phyloP scores from a whole-genome alignment of 208 protist species.

The Leishmania martiniquensis region DNA sequence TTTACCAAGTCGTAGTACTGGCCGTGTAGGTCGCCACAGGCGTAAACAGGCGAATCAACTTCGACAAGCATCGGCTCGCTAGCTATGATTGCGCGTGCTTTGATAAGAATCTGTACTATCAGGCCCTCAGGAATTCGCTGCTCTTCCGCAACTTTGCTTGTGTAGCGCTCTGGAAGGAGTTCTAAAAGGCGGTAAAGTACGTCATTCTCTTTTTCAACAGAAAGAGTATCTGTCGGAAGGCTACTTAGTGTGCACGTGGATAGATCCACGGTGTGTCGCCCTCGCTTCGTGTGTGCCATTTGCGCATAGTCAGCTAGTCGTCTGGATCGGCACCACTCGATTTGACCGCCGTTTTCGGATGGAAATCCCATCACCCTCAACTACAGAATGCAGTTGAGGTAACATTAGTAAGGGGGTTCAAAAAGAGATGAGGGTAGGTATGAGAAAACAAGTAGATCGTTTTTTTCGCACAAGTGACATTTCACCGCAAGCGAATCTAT shows the following conservation, averaged over 20 bases:
- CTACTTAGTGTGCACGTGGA: conserved; percentile 49
- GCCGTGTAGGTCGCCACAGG: conserved; percentile 99
- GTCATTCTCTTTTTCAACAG: conserved; percentile 65
- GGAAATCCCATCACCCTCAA: not conserved
- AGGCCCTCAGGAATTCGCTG: conserved; percentile 74
- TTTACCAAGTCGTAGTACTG: conserved; percentile 98
- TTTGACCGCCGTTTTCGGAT: not conserved
- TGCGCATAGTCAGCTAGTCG: not conserved
- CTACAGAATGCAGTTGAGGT: not conserved
- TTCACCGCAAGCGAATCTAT: not conserved
- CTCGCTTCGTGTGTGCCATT: conserved; percentile 30
- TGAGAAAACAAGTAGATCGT: not conserved
- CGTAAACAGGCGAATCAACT: conserved; percentile 90
- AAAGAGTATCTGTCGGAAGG: conserved; percentile 66
- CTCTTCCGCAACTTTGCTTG: conserved; percentile 46
- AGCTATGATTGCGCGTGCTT: conserved; percentile 59
- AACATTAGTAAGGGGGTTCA: not conserved
- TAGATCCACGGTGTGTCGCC: conserved; percentile 38
- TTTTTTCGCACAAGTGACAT: not conserved
- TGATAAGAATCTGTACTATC: conserved; percentile 63
- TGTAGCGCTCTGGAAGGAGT: conserved; percentile 68
- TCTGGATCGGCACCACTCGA: not conserved
- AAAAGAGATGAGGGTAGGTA: not conserved
- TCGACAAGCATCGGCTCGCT: conserved; percentile 74
- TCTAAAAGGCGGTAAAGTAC: conserved; percentile 79